These are phyloP conservation scores for Trichocomaceae sp. DNA, from an alignment of 2,329 filamentous ascomycete genomes.

Conservation along the genomic window DNA sequence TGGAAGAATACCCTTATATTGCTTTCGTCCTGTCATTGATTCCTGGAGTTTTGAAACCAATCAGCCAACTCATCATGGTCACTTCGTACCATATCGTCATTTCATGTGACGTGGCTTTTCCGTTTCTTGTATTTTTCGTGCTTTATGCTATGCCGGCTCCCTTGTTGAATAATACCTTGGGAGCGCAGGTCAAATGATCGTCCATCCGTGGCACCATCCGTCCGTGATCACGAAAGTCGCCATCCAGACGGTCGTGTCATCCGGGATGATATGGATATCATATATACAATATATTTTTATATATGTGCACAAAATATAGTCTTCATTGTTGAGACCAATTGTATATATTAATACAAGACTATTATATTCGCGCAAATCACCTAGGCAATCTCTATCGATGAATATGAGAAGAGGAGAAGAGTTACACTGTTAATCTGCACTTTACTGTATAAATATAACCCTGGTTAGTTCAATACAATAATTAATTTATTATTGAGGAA, in stretches of 20 bases:
- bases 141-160: slow-evolving; percentile 15
- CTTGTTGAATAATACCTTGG: background rate
- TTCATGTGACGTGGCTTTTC: slow-evolving; percentile 1
- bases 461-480: background rate
- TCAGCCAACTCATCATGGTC: background rate
- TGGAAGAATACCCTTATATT: slow-evolving; percentile 16
- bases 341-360: background rate
- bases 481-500: background rate
- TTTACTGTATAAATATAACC: no score
- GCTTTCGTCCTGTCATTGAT: background rate
- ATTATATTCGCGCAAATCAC: background rate
- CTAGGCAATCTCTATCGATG: background rate
- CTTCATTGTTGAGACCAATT: background rate
- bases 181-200: slow-evolving; percentile 12
- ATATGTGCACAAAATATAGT: background rate
- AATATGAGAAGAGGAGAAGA: no score
- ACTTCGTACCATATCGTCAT: slow-evolving; percentile 6
- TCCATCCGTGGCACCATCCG: background rate
- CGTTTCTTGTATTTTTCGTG: slow-evolving; percentile 16
- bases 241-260: background rate
- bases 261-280: background rate
- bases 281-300: background rate
- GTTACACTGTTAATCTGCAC: no score
- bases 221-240: background rate
- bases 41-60: background rate